These are phyloP conservation scores for Aspergillus heteromorphus DNA, from an alignment of 495 filamentous ascomycete genomes.

Conservation along the genomic window DNA sequence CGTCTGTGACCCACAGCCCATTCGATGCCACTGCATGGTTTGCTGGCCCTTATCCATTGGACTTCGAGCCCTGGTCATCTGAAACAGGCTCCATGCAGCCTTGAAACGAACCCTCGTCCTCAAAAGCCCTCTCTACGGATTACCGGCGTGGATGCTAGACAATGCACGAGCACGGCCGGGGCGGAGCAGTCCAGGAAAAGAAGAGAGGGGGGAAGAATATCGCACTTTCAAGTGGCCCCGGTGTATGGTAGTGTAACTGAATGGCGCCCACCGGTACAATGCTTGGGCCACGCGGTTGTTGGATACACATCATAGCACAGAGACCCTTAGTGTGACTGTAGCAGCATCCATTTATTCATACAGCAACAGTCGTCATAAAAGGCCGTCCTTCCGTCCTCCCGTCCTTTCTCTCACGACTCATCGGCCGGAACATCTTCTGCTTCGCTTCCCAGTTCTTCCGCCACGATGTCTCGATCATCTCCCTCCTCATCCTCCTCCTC, in stretches of 20 bases:
- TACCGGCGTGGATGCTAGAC: not conserved
- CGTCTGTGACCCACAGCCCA: constrained; percentile 20
- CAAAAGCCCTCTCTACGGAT: not conserved
- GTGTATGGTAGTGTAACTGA: not conserved
- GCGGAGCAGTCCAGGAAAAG: not conserved
- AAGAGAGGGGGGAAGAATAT: not conserved
- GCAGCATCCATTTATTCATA: not conserved
- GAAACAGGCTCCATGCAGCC: constrained; percentile 6
- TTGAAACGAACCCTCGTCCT: constrained; percentile 6
- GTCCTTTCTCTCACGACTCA: constrained; percentile 24
- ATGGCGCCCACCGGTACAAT: not conserved
- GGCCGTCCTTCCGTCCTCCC: constrained; percentile 6
- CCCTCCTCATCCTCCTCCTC: constrained; percentile 43
- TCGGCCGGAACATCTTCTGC: constrained; percentile 32
- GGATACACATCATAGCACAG: not conserved
- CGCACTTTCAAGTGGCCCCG: not conserved
- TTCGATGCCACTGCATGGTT: constrained; percentile 4
- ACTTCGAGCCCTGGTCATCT: not conserved
- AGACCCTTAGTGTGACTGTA: not conserved
- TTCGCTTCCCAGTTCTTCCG: constrained; percentile 36
- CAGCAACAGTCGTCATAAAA: not conserved
- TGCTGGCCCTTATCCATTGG: not conserved
- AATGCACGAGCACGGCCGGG: not conserved
- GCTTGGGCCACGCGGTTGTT: not conserved
- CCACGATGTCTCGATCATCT: constrained; percentile 38